A percentile compares a stretch with the other conserved stretches of the same genome.
Evolutionary conservation across 2,329 filamentous ascomycete species (phyloP).

Genomic region (Paecilomyces niveus): DNA sequence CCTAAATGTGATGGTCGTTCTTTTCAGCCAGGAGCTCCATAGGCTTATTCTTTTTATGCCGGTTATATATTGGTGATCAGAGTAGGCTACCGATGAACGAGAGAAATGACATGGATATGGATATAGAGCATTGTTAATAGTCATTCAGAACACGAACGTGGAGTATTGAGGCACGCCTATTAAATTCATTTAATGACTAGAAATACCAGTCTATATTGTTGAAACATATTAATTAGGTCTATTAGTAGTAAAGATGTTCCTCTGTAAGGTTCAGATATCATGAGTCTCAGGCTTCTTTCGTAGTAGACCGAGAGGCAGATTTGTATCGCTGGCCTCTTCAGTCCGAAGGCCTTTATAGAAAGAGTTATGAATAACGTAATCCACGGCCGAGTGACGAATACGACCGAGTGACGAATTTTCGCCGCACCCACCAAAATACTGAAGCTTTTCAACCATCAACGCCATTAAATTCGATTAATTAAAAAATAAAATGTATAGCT

Average conservation of each 20-base stretch:
- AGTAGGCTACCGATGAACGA: background rate
- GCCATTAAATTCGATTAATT: too few species aligned
- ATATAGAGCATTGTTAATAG: constrained; percentile 1
- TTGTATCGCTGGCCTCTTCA: too few species aligned
- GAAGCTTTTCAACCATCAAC: too few species aligned
- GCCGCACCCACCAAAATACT: too few species aligned
- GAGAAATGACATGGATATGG: background rate
- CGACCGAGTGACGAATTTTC: too few species aligned
- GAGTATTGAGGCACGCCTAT: background rate
- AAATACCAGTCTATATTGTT: background rate
- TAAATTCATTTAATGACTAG: background rate
- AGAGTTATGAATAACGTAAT: background rate
- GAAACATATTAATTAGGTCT: background rate
- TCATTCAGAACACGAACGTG: constrained; percentile 1
- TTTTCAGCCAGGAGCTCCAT: constrained; percentile 1
- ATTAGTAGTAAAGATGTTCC: background rate
- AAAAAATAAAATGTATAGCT: too few species aligned
- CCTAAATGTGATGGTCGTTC: constrained; percentile 44
- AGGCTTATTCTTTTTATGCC: background rate
- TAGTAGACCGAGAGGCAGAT: too few species aligned
- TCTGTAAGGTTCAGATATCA: too few species aligned
- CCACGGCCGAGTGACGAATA: too few species aligned
- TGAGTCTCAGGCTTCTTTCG: too few species aligned
- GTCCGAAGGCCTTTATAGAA: too few species aligned
- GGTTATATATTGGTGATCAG: background rate